Evolutionary conservation across 179 eudicot species (phyloP).

Genomic region (Pouteria campechiana): DNA sequence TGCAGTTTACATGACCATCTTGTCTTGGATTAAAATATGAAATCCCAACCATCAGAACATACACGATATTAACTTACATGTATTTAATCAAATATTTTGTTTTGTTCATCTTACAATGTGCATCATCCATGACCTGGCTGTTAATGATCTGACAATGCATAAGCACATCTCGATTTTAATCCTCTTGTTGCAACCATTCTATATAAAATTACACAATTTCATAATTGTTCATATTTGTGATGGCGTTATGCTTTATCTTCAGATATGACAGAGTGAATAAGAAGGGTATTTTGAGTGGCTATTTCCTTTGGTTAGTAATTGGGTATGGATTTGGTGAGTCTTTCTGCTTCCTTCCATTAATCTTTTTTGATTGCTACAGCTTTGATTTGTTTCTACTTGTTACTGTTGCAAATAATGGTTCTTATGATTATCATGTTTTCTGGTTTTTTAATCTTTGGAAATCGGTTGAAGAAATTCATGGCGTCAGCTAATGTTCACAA

Average conservation of each 20-base stretch:
- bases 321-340: constrained; percentile 81
- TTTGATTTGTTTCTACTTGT: neutral
- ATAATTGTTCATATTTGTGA: neutral
- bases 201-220: neutral
- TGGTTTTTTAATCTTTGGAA: too few species aligned
- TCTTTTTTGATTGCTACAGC: neutral
- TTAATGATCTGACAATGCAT: too few species aligned
- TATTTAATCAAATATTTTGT: too few species aligned
- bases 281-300: constrained; percentile 55
- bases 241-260: constrained; percentile 23
- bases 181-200: neutral
- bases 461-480: too few species aligned
- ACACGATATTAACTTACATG: too few species aligned
- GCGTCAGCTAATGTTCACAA: too few species aligned
- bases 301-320: constrained; percentile 56
- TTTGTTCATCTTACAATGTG: too few species aligned
- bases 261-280: constrained; percentile 71
- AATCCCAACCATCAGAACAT: too few species aligned
- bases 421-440: too few species aligned
- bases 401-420: neutral
- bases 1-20: too few species aligned
- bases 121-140: too few species aligned
- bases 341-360: constrained; percentile 1
- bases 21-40: too few species aligned
- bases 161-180: neutral